A percentile compares a stretch with the other conserved stretches of the same genome.
Evolutionary conservation across 192 early-diverging fungal species (phyloP).

Genomic region (Anaeromyces robustus): DNA sequence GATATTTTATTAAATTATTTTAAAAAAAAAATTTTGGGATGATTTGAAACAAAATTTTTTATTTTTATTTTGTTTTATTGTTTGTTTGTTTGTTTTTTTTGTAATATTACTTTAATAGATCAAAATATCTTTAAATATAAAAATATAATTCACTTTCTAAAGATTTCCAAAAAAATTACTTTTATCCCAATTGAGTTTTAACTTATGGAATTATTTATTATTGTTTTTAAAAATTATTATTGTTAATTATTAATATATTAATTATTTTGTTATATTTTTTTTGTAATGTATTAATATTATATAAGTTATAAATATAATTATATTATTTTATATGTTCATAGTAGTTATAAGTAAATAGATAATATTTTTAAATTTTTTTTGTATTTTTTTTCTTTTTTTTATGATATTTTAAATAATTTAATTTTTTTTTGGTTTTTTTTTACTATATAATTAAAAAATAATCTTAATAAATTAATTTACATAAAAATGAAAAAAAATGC

Average conservation of each 20-base stretch:
- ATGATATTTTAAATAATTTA: background rate
- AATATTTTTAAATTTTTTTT: background rate
- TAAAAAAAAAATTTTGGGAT: background rate
- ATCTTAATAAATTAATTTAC: background rate
- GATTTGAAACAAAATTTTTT: background rate
- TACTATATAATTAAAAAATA: background rate
- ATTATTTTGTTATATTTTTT: background rate
- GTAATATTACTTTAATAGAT: background rate
- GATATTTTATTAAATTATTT: background rate
- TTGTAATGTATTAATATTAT: background rate
- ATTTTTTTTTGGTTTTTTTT: background rate
- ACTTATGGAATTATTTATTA: no score
- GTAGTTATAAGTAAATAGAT: background rate
- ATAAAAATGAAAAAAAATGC: background rate
- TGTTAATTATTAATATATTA: background rate
- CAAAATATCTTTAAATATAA: background rate
- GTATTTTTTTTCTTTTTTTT: background rate
- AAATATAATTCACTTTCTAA: background rate
- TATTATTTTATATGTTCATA: background rate
- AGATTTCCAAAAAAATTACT: background rate
- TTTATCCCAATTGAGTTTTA: no score
- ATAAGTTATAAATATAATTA: background rate
- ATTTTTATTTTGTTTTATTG: background rate
- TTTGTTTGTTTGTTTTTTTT: background rate
- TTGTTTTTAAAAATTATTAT: no score